Percentiles rank a stretch among this genome's conserved stretches.
phyloP scores from a whole-genome alignment of 2,329 filamentous ascomycete genomes.

The Botrytis fabae region DNA sequence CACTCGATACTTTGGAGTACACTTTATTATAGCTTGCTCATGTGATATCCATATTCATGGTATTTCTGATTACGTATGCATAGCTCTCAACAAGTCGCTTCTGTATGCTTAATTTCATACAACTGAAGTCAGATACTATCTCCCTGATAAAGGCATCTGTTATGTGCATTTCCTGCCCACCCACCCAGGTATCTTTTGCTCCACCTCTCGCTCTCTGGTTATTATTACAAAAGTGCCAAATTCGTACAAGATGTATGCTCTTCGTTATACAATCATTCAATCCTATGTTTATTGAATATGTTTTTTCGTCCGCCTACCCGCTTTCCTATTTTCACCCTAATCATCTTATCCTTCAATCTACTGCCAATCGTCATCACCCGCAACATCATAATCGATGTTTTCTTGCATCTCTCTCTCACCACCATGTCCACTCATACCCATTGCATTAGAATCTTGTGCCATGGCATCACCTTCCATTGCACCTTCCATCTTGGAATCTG shows the following conservation, averaged over 20 bases:
- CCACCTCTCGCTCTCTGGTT: neutral
- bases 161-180: neutral
- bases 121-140: neutral
- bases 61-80: neutral
- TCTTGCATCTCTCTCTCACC: slow-evolving; percentile 29
- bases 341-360: neutral
- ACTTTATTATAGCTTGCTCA: neutral
- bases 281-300: neutral
- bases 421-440: slow-evolving; percentile 20
- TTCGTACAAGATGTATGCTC: neutral
- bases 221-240: slow-evolving; percentile 18
- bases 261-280: neutral
- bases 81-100: neutral
- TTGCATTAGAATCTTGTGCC: slow-evolving; percentile 29
- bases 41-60: neutral
- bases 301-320: neutral
- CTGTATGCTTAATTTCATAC: neutral
- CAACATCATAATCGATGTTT: slow-evolving; percentile 46
- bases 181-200: slow-evolving; percentile 1
- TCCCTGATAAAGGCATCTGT: neutral
- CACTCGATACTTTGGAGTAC: neutral
- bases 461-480: slow-evolving; percentile 41
- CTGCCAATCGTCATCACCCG: slow-evolving; percentile 44
- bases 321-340: neutral
- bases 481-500: slow-evolving; percentile 26